A percentile compares a stretch with the other conserved stretches of the same genome.
Evolutionary conservation across 306 rosid species (phyloP).

Genomic region (Lupinus albus): DNA sequence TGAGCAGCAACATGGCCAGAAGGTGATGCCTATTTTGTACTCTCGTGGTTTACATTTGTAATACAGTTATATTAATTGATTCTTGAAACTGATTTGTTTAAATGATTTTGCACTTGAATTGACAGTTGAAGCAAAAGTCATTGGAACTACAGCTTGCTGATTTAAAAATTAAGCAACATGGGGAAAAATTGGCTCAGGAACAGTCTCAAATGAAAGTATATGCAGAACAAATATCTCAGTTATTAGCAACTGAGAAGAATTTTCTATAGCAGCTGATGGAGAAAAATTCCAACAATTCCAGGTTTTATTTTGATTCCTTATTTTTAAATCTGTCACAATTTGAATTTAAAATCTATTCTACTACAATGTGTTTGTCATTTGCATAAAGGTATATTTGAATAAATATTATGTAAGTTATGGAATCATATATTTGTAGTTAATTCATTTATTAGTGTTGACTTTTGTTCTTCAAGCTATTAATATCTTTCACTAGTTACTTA

Average conservation of each 20-base stretch:
- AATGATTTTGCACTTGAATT: conserved; percentile 45
- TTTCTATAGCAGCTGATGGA: conserved; percentile 89
- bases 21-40: conserved; percentile 51
- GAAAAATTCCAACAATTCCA: conserved; percentile 95
- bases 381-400: conserved; percentile 10
- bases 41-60: conserved; percentile 27
- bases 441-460: neutral
- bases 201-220: conserved; percentile 84
- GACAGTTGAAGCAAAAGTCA: conserved; percentile 83
- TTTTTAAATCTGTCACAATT: conserved; percentile 19
- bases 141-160: conserved; percentile 95
- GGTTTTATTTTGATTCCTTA: conserved; percentile 47
- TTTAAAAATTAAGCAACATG: conserved; percentile 79
- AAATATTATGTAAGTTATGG: neutral
- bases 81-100: conserved; percentile 22
- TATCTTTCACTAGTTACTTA: neutral
- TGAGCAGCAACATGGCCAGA: conserved; percentile 81
- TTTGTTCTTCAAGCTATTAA: conserved; percentile 18
- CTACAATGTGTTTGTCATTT: conserved; percentile 26
- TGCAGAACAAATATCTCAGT: conserved; percentile 89
- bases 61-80: conserved; percentile 30
- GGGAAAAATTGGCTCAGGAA: conserved; percentile 81
- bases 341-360: conserved; percentile 21
- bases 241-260: conserved; percentile 79
- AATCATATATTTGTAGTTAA: neutral